A percentile compares a stretch with the other conserved stretches of the same genome.
Evolutionary conservation across 1,284 basidiomycete genomes (phyloP).

Genomic region (Cryptococcus sp.): DNA sequence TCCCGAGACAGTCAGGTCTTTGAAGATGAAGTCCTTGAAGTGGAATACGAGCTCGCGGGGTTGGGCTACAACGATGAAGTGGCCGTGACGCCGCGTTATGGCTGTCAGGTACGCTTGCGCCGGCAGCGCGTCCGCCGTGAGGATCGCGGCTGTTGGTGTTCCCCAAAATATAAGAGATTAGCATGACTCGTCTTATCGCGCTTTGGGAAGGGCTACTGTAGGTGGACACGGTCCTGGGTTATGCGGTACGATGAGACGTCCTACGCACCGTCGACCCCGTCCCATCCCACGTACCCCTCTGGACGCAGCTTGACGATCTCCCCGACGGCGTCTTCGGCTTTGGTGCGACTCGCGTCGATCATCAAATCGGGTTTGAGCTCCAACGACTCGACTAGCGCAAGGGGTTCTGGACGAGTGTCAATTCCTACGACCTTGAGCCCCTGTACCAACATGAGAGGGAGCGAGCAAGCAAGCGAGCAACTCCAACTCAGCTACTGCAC

Average conservation of each 20-base stretch:
- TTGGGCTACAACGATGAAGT: conserved; percentile 24
- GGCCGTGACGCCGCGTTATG: conserved; percentile 23
- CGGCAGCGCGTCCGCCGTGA: conserved; percentile 17
- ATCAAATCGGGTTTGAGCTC: conserved; percentile 21
- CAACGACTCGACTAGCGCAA: conserved; percentile 16
- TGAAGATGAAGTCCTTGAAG: conserved; percentile 29
- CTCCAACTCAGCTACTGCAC: neutral
- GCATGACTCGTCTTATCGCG: too few relatives aligned
- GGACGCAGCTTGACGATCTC: conserved; percentile 20
- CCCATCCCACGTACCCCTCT: conserved; percentile 25
- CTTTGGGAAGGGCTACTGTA: too few relatives aligned
- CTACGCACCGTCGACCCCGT: conserved; percentile 26
- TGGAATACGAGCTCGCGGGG: conserved; percentile 22
- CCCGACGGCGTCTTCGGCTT: conserved; percentile 17
- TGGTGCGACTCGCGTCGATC: conserved; percentile 20
- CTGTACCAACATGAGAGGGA: too few relatives aligned
- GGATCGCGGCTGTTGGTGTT: conserved; percentile 20
- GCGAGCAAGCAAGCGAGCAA: neutral
- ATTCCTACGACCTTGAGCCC: conserved; percentile 28
- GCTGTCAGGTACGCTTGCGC: conserved; percentile 18
- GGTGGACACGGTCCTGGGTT: too few relatives aligned
- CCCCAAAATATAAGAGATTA: too few relatives aligned
- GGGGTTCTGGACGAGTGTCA: conserved; percentile 24
- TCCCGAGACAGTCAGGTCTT: conserved; percentile 25
- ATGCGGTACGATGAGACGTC: neutral